Base-by-base conservation (phyloP, 2,329 filamentous ascomycete genomes). In the Xylaria sp. region DNA sequence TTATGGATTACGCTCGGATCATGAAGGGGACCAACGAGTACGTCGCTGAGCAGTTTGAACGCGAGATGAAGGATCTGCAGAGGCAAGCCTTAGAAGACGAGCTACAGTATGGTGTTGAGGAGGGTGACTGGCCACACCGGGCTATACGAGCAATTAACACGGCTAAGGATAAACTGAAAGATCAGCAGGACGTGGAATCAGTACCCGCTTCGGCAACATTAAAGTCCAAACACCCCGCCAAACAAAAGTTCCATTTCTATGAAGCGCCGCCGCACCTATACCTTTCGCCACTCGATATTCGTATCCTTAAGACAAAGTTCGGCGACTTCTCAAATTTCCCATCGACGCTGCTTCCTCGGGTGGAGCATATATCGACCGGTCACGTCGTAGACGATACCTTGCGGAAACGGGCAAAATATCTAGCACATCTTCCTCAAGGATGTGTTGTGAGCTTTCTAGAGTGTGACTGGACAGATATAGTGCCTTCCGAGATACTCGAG, bases 11-110 rank as follows among this genome's bases (percentile, higher is more conserved):
- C 80, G 93, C 94, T 17, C 89, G 94, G 46, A 91, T 98, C 64
- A 97, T 99, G 93, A 97, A 95, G 78, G 96, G 94, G 6, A 95
- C 93, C 4, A 89, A 92, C 74, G 90, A 92, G 40, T 99, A 99
- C 78, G 95, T 99, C 91, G 78, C 84, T 13, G 85, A 89, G 62
- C 92, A 98, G 77, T 95, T 91, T 74, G 89, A 97, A 70, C 83
- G 88, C 44, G 95, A 98, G 78, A 90, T 97, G 42, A 83, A 87
- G 46, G 90, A 93, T 20, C 83, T 99, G 28, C 83, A 88, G 68
- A 85, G 85, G 70, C 93, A 97, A 81, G 93, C 93, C 75, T 89
- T 90, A 72, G 93, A 97, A 79, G 96, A 99, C 77, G 93, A 97
- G 80, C 83, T 96, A 40, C 87, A 97, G 79, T 99, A 97, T 80